A percentile compares a stretch with the other conserved stretches of the same genome.
These are phyloP conservation scores for Trichodelitschia bisporula DNA, from an alignment of 495 filamentous ascomycete genomes.

Conservation along the genomic window DNA sequence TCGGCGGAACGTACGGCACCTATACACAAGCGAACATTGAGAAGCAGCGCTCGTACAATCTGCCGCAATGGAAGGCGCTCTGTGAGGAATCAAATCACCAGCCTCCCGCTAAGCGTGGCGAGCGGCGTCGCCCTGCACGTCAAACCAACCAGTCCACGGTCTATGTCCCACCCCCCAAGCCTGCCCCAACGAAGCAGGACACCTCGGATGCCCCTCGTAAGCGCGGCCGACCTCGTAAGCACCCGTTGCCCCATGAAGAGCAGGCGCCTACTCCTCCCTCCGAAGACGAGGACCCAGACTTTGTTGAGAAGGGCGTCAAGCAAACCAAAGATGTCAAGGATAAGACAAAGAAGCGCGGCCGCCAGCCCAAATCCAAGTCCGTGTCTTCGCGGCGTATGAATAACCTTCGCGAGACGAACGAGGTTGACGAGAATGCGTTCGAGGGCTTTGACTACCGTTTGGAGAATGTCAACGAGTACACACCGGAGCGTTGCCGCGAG, in stretches of 20 bases:
- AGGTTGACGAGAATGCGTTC: slow-evolving; percentile 66
- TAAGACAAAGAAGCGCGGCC: slow-evolving; percentile 9
- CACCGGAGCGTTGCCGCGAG: slow-evolving; percentile 74
- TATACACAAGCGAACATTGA: slow-evolving; percentile 93
- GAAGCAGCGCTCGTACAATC: slow-evolving; percentile 82
- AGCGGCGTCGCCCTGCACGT: slow-evolving; percentile 59
- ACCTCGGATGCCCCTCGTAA: background rate
- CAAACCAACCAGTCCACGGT: slow-evolving; percentile 45
- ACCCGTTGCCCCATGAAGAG: slow-evolving; percentile 1
- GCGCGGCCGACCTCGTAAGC: slow-evolving; percentile 9
- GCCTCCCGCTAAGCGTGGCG: slow-evolving; percentile 79
- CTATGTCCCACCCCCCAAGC: slow-evolving; percentile 1
- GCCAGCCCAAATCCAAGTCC: slow-evolving; percentile 26
- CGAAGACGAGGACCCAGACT: slow-evolving; percentile 8
- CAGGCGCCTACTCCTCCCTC: background rate
- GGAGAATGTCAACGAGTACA: slow-evolving; percentile 59
- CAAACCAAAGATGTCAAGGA: slow-evolving; percentile 8
- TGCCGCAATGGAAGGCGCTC: slow-evolving; percentile 82
- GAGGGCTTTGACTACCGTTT: slow-evolving; percentile 74
- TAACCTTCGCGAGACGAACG: slow-evolving; percentile 45
- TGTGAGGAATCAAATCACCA: slow-evolving; percentile 89
- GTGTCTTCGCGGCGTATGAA: slow-evolving; percentile 51
- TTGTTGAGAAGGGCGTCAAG: slow-evolving; percentile 24
- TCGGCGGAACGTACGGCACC: slow-evolving; percentile 76
- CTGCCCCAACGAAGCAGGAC: background rate